Base-by-base conservation (phyloP, 768 basidiomycete genomes). In the Amanita fuliginea region DNA sequence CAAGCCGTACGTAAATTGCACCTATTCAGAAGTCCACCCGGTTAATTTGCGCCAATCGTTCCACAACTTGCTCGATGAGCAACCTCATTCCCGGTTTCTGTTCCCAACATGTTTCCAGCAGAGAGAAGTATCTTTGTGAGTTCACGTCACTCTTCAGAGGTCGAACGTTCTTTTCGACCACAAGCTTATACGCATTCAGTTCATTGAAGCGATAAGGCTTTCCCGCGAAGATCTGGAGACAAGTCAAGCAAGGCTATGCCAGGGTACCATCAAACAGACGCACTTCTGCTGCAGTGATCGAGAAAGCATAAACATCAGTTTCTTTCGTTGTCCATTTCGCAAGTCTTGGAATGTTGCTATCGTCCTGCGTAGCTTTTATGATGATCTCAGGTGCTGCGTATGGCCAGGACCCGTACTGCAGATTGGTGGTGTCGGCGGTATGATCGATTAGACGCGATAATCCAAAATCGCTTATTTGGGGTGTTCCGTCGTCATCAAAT, bases 401-500 rank as follows among this genome's bases (percentile, higher is more conserved):
- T 21, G 74, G 58, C 8, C 70, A 72, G 1, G 72, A 69, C 11
- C 74, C 74, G 14, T 69, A 71, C 47, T 73, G 73, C 56, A 13
- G 6, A 14, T 68, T 67, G 0, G 72, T 74, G 8, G 42, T 46
- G 0, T 71, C 66, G 5, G 60, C 64, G 19, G 60, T 60, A 42
- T 60, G 59, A 53, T 76, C 75, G 39, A 76, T 67, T 45, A 80
- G 74, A 47, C 72, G 76, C 19, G 77, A 78, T 4, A 81, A 61
- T 1, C 80, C 80, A 52, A 81, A 82, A 57, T 82, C 80, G 0
- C 77, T 77, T 41, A 81, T 75, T 50, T 79, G 64, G 9, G 78
- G 73, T 30, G 62, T 57, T 8, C 78, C 79, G 9, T 68, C 63
- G 41, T 72, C 71, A 50, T 74, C 70, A 34, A 81, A 67, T 22